Evolutionary conservation across 306 rosid genomes (phyloP).

Genomic region (Sicyos baderoa): DNA sequence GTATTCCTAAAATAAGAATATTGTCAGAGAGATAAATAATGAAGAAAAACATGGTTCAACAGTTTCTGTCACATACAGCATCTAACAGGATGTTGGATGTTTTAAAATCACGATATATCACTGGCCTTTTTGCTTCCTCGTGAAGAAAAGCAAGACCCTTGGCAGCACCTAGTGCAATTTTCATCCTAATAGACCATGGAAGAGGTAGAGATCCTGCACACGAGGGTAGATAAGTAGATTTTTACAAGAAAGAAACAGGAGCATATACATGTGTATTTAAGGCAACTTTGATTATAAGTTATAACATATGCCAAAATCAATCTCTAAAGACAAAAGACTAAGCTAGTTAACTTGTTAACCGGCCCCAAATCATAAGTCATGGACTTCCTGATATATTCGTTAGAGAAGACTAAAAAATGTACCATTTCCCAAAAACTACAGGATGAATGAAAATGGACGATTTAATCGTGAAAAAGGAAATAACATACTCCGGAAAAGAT

Average conservation of each 20-base stretch:
- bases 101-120: conserved; percentile 90
- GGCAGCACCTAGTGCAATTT: too few relatives aligned
- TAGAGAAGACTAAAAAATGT: neutral
- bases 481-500: conserved; percentile 84
- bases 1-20: conserved; percentile 60
- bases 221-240: conserved; percentile 21
- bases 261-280: neutral
- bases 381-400: neutral
- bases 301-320: neutral
- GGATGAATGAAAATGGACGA: conserved; percentile 7
- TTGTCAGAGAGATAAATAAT: too few relatives aligned
- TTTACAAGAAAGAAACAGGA: neutral
- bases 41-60: too few relatives aligned
- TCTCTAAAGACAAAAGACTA: neutral
- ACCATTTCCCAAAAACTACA: conserved; percentile 13
- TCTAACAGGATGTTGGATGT: conserved; percentile 91
- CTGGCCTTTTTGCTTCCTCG: conserved; percentile 92
- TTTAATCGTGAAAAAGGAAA: conserved; percentile 15
- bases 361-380: neutral
- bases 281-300: conserved; percentile 1
- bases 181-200: conserved; percentile 94
- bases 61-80: conserved; percentile 57
- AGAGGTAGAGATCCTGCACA: conserved; percentile 85
- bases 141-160: conserved; percentile 98
- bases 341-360: neutral